A percentile compares a stretch with the other conserved stretches of the same genome.
These are phyloP conservation scores for Globisporangium yorkense DNA, from an alignment of 352 stramenopile species.

Conservation along the genomic window DNA sequence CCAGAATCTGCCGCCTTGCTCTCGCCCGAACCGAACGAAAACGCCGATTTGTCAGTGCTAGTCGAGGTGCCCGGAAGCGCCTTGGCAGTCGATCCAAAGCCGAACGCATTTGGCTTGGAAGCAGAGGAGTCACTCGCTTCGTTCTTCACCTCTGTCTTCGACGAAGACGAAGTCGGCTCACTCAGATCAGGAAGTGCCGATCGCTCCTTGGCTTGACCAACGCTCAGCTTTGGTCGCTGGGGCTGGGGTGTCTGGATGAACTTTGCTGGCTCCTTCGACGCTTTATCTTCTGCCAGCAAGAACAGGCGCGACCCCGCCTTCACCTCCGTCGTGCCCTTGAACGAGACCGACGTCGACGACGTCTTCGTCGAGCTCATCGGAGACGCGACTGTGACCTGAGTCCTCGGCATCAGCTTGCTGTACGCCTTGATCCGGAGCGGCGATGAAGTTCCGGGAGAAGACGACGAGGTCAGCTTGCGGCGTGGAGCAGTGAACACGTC, in stretches of 20 bases:
- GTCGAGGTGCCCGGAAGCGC: not conserved
- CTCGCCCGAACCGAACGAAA: conserved; percentile 8
- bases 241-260: conserved; percentile 46
- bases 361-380: conserved; percentile 47
- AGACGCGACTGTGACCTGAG: conserved; percentile 60
- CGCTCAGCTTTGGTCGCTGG: conserved; percentile 29
- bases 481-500: conserved; percentile 43
- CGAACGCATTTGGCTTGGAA: conserved; percentile 6
- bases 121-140: not conserved
- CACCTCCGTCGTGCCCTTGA: conserved; percentile 40
- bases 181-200: conserved; percentile 27
- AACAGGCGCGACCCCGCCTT: conserved; percentile 61
- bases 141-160: conserved; percentile 2
- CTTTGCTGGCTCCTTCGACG: conserved; percentile 40
- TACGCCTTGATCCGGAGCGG: conserved; percentile 39
- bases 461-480: conserved; percentile 22
- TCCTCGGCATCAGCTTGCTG: conserved; percentile 67
- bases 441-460: conserved; percentile 13
- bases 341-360: conserved; percentile 36
- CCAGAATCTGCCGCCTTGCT: conserved; percentile 7
- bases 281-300: conserved; percentile 50
- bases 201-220: conserved; percentile 32
- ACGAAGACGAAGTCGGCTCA: not conserved
- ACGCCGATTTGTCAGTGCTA: conserved; percentile 3
- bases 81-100: conserved; percentile 1